These are phyloP conservation scores for Chrysanthemum lavandulifolium DNA, from an alignment of 129 eudicot genomes.

Conservation along the genomic window DNA sequence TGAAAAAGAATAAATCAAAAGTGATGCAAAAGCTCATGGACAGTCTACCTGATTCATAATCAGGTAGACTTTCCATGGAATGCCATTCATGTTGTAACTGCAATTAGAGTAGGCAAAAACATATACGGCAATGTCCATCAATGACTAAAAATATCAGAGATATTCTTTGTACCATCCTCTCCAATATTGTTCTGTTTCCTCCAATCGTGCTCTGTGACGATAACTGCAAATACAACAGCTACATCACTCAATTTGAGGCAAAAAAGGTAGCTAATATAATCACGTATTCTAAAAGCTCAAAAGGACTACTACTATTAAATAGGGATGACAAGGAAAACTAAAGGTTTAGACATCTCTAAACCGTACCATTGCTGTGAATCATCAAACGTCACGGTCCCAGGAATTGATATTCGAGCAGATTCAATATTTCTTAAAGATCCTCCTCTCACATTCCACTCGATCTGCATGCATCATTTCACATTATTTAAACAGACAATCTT, in stretches of 20 bases:
- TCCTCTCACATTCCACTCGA: conserved; percentile 94
- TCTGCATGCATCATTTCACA: conserved; percentile 36
- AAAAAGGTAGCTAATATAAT: conserved; percentile 1
- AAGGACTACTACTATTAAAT: conserved; percentile 5
- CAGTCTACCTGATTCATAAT: too few species aligned
- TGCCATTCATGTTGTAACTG: not conserved
- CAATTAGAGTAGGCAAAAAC: conserved; percentile 12
- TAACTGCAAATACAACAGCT: conserved; percentile 57
- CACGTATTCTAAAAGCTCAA: not conserved
- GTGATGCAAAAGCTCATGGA: too few species aligned
- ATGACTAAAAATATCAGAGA: conserved; percentile 5
- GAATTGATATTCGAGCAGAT: conserved; percentile 93
- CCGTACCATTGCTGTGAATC: conserved; percentile 79
- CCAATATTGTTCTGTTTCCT: conserved; percentile 94
- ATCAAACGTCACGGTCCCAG: conserved; percentile 76
- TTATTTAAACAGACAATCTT: conserved; percentile 14
- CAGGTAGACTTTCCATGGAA: too few species aligned
- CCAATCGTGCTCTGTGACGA: conserved; percentile 69
- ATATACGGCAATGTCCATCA: not conserved
- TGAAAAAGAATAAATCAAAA: too few species aligned
- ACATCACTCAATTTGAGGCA: conserved; percentile 8
- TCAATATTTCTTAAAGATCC: conserved; percentile 88
- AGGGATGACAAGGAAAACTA: not conserved
- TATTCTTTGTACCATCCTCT: conserved; percentile 74
- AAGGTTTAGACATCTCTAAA: conserved; percentile 1